A percentile compares a stretch with the other conserved stretches of the same genome.
Evolutionary conservation across 768 basidiomycete species (phyloP).

Genomic region (Polyporus arcularius): DNA sequence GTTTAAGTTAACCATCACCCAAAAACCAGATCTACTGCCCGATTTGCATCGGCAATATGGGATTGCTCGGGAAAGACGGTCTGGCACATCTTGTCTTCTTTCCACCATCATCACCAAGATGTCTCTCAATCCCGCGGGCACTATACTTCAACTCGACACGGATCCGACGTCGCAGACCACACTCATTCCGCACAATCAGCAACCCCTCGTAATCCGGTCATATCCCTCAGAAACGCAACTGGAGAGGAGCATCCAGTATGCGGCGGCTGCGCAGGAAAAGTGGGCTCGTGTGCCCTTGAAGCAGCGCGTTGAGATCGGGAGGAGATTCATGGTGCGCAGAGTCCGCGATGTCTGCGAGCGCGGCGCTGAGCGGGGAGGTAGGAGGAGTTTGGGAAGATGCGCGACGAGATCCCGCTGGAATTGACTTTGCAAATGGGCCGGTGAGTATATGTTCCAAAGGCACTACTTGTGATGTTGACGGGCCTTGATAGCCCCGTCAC

Average conservation of each 20-base stretch:
- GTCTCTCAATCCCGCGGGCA: slow-evolving; percentile 8
- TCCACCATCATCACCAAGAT: not conserved
- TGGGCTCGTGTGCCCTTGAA: slow-evolving; percentile 65
- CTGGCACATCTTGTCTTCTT: not conserved
- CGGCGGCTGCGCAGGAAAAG: slow-evolving; percentile 66
- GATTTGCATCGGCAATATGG: not conserved
- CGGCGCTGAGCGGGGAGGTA: slow-evolving; percentile 32
- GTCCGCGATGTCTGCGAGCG: slow-evolving; percentile 19
- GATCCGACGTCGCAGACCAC: slow-evolving; percentile 62
- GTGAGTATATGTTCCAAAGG: slow-evolving; percentile 40
- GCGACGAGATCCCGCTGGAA: slow-evolving; percentile 70
- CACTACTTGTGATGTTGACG: not conserved
- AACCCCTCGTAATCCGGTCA: slow-evolving; percentile 63
- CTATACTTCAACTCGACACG: not conserved
- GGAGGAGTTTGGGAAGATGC: slow-evolving; percentile 53
- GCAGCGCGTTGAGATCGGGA: slow-evolving; percentile 70
- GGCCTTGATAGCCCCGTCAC: slow-evolving; percentile 64
- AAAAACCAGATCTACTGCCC: not conserved
- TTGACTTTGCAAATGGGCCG: slow-evolving; percentile 91
- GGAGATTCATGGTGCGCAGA: slow-evolving; percentile 64
- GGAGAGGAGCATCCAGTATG: slow-evolving; percentile 54
- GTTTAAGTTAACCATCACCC: too few relatives aligned
- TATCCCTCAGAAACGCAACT: slow-evolving; percentile 67
- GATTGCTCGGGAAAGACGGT: too few relatives aligned
- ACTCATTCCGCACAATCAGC: slow-evolving; percentile 78